Percentiles rank a stretch among this genome's conserved stretches.
Evolutionary conservation across 495 filamentous ascomycete species (phyloP).

Genomic region (Elaphomyces granulatus): DNA sequence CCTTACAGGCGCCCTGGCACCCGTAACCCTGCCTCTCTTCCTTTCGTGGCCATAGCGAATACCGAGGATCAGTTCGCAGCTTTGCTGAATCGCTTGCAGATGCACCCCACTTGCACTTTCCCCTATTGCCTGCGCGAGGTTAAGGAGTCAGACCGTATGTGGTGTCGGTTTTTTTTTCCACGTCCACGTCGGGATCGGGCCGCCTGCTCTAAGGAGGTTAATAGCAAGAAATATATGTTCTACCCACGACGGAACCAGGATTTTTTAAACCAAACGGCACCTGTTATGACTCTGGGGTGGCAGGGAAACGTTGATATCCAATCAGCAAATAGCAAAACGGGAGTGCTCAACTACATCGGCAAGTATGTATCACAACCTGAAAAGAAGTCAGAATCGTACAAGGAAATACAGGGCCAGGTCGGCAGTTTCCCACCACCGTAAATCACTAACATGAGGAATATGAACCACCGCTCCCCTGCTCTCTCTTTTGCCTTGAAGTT

Average conservation of each 20-base stretch:
- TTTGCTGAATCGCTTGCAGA: too few relatives aligned
- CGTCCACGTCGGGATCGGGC: not conserved
- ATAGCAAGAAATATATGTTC: not conserved
- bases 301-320: not conserved
- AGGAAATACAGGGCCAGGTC: not conserved
- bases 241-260: too few relatives aligned
- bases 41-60: too few relatives aligned
- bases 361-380: slow-evolving; percentile 1
- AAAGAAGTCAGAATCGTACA: slow-evolving; percentile 1
- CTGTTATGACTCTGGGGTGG: not conserved
- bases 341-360: not conserved
- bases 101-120: too few relatives aligned
- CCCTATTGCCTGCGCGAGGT: too few relatives aligned
- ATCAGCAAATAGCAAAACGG: not conserved
- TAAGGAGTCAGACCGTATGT: too few relatives aligned
- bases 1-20: too few relatives aligned
- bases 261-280: not conserved
- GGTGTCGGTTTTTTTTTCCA: too few relatives aligned
- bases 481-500: not conserved
- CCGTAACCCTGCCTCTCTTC: too few relatives aligned
- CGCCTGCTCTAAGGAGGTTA: not conserved
- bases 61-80: too few relatives aligned
- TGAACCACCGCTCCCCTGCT: not conserved
- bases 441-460: not conserved
- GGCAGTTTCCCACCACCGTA: not conserved